Conservation (phyloP, 148 eudicot genomes). For the Diospyros kaki region DNA sequence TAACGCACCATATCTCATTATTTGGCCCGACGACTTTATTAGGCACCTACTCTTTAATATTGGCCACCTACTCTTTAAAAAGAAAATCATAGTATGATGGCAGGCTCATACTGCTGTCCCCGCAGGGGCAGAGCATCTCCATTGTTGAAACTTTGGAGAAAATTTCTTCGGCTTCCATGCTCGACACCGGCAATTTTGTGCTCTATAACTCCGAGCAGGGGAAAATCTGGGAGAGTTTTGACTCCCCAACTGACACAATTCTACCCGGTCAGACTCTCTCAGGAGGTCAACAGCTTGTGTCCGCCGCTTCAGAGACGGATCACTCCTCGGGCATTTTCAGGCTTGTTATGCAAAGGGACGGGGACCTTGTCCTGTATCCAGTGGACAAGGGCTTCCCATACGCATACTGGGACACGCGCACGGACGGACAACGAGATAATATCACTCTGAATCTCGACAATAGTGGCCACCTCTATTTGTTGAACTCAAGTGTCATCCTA, state of each 20-base stretch:
- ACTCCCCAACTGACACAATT: slow-evolving; percentile 28
- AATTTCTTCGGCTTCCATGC: slow-evolving; percentile 31
- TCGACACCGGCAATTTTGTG: slow-evolving; percentile 35
- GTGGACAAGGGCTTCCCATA: neutral
- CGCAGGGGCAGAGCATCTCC: neutral
- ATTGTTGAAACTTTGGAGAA: neutral
- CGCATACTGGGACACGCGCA: slow-evolving; percentile 14
- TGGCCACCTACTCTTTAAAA: too few relatives aligned
- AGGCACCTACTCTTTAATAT: slow-evolving; percentile 13
- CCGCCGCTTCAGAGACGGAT: slow-evolving; percentile 17
- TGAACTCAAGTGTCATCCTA: slow-evolving; percentile 10
- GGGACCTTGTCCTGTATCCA: slow-evolving; percentile 30
- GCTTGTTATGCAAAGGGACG: slow-evolving; percentile 23
- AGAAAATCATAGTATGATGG: too few relatives aligned
- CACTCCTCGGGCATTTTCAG: slow-evolving; percentile 19
- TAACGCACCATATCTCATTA: too few relatives aligned
- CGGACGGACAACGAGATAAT: neutral
- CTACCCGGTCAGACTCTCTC: slow-evolving; percentile 24
- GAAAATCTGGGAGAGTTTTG: slow-evolving; percentile 35
- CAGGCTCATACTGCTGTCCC: slow-evolving; percentile 12
- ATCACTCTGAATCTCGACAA: slow-evolving; percentile 23
- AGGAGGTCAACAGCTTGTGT: neutral
- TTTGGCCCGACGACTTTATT: too few relatives aligned
- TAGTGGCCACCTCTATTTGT: slow-evolving; percentile 24
- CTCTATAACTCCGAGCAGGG: slow-evolving; percentile 10